Percentiles rank a stretch among this genome's conserved stretches.
These are phyloP conservation scores for Fusarium kyushuense DNA, from an alignment of 2,329 filamentous ascomycete species.

Conservation along the genomic window DNA sequence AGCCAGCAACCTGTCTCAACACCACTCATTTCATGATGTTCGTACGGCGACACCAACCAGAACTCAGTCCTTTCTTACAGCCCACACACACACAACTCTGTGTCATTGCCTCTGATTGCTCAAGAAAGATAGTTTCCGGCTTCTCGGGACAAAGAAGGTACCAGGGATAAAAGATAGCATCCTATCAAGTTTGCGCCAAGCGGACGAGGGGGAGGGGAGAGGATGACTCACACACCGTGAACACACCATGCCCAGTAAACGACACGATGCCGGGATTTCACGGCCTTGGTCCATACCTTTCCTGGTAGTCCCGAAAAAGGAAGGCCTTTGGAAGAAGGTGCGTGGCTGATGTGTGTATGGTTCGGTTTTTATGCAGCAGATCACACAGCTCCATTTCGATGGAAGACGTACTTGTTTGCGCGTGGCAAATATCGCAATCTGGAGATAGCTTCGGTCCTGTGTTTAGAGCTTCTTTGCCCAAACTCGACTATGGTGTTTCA, in stretches of 20 bases:
- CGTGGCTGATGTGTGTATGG: neutral
- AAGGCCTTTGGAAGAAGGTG: neutral
- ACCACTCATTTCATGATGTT: slow-evolving; percentile 19
- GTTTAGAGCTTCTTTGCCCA: neutral
- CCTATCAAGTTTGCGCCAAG: slow-evolving; percentile 29
- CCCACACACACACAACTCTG: slow-evolving; percentile 35
- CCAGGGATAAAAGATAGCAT: slow-evolving; percentile 19
- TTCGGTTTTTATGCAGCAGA: slow-evolving; percentile 22
- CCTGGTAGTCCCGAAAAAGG: slow-evolving; percentile 27
- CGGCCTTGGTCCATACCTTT: slow-evolving; percentile 10
- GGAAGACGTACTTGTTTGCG: slow-evolving; percentile 1
- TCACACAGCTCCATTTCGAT: slow-evolving; percentile 8
- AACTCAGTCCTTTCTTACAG: neutral
- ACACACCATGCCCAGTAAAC: slow-evolving; percentile 38
- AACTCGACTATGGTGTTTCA: slow-evolving; percentile 28
- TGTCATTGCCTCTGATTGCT: slow-evolving; percentile 40
- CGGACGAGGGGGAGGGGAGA: slow-evolving; percentile 4
- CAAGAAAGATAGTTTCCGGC: slow-evolving; percentile 43
- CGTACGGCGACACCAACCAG: slow-evolving; percentile 9
- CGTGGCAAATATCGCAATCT: slow-evolving; percentile 6
- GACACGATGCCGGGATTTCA: slow-evolving; percentile 33
- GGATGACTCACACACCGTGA: slow-evolving; percentile 50
- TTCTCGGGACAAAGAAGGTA: slow-evolving; percentile 27
- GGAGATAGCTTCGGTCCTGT: slow-evolving; percentile 2
- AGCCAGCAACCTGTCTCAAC: slow-evolving; percentile 12